Evolutionary conservation across 495 filamentous ascomycete species (phyloP), one percentile per base, ranked within the genome.

Genomic region (Bathelium albidoporum): DNA sequence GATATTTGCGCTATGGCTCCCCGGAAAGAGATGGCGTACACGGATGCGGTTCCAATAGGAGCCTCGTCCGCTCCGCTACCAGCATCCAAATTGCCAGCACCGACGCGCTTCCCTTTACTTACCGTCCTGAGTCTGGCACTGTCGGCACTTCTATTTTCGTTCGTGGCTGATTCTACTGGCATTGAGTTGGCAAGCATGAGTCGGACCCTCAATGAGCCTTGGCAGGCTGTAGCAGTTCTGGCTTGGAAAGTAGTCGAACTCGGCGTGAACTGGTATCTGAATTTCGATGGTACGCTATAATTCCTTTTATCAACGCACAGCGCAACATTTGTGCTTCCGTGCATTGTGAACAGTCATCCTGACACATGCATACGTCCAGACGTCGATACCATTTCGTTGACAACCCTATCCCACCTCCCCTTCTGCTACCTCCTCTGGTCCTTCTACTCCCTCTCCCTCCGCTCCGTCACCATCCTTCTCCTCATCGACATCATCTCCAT

Each of bases 231-330:
- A 9, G 78, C 81, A 4, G 69, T 89, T 62, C 74, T 88, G 12
- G 82, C 68, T 9, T 92, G 88, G 87, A 86, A 80, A 75, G 74
- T 86, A 62, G 77, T 85, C 36, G 85, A 89, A 72, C 78, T 95
- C 58, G 85, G 79, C 26, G 66, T 89, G 20, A 84, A 81, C 34
- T 95, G 89, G 90, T 80, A 77, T 65, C 76, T 84, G 39, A 79
- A 83, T 58, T 90, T 83, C 70, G 90, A 93, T 72, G 80, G 85
- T 87, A 71, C 67, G 79, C 69, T 22, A 32, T 61, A 22, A 29
- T 32, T 44, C 31, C 0, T 36, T 60, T 53, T 20, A 14, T 39
- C 49, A n/a, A n/a, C n/a, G n/a, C n/a, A 49, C n/a, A 49, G 5
- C 44, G 16, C 44, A 49, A 5, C 16, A 16, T 49, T 20, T 12